These are phyloP conservation scores for Fusarium nisikadoi DNA, from an alignment of 2,329 filamentous ascomycete species.

Conservation along the genomic window DNA sequence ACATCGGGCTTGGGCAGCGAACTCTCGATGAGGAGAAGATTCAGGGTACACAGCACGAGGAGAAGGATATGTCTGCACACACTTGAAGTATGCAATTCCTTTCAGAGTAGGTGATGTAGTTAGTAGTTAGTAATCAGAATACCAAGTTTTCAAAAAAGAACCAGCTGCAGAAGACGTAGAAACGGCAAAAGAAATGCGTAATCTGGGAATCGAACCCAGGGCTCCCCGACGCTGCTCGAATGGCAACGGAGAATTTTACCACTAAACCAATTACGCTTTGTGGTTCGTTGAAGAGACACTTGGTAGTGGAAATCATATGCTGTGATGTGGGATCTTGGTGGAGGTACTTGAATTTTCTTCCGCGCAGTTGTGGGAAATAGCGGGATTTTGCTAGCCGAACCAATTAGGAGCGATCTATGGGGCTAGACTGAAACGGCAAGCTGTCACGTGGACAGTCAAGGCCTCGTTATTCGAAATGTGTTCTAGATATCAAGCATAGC, in stretches of 20 bases:
- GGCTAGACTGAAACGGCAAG: background rate
- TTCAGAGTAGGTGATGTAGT: no score
- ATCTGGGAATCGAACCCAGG: conserved; percentile 34
- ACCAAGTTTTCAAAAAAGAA: background rate
- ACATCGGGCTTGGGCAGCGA: conserved; percentile 53
- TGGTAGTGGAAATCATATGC: background rate
- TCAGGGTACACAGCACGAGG: conserved; percentile 11
- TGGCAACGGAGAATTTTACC: conserved; percentile 33
- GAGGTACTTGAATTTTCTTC: background rate
- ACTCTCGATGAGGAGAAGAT: conserved; percentile 46
- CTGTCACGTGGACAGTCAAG: background rate
- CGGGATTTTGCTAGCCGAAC: background rate
- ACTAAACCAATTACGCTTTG: conserved; percentile 33
- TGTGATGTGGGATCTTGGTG: background rate
- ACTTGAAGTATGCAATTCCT: background rate
- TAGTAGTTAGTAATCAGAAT: background rate
- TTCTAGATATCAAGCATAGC: background rate
- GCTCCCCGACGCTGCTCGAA: conserved; percentile 23
- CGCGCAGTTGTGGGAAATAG: background rate
- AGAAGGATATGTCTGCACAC: conserved; percentile 22
- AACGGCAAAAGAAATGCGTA: conserved; percentile 2
- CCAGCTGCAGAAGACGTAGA: background rate
- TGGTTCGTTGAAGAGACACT: background rate
- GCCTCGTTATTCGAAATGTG: background rate
- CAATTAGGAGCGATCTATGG: background rate